These are phyloP conservation scores for Exophiala xenobiotica DNA, from an alignment of 2,329 filamentous ascomycete genomes.

Conservation along the genomic window DNA sequence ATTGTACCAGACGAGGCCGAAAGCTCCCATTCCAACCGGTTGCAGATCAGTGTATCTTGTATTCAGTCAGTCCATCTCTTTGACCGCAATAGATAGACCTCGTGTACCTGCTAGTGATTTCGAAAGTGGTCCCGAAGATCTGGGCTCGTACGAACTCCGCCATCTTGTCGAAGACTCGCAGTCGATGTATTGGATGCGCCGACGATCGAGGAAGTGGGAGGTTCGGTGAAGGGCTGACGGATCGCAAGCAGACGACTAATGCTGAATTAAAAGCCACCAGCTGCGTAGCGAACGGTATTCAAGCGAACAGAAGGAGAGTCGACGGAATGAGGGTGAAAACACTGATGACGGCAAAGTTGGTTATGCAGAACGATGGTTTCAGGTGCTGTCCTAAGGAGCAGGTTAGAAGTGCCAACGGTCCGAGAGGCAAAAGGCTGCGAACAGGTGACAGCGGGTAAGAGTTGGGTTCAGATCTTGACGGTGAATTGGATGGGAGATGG, in stretches of 20 bases:
- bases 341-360: not conserved
- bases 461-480: not conserved
- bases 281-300: no score
- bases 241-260: no score
- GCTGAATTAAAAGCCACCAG: no score
- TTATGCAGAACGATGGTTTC: not conserved
- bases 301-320: no score
- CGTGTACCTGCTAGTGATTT: constrained; percentile 92
- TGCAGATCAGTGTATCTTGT: constrained; percentile 93
- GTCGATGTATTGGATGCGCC: not conserved
- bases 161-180: constrained; percentile 60
- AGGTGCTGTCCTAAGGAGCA: not conserved
- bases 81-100: constrained; percentile 9
- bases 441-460: constrained; percentile 7
- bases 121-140: constrained; percentile 99
- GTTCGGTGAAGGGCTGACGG: not conserved
- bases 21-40: constrained; percentile 98
- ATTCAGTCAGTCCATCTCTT: constrained; percentile 30
- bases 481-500: not conserved
- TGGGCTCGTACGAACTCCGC: constrained; percentile 98
- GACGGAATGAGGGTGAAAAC: not conserved
- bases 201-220: not conserved
- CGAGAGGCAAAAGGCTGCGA: constrained; percentile 3
- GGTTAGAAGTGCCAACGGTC: not conserved
- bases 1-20: constrained; percentile 97